Evolutionary conservation across 192 early-diverging fungal species (phyloP), one percentile per base, ranked within the genome.

Genomic region (Umbelopsis ramanniana): DNA sequence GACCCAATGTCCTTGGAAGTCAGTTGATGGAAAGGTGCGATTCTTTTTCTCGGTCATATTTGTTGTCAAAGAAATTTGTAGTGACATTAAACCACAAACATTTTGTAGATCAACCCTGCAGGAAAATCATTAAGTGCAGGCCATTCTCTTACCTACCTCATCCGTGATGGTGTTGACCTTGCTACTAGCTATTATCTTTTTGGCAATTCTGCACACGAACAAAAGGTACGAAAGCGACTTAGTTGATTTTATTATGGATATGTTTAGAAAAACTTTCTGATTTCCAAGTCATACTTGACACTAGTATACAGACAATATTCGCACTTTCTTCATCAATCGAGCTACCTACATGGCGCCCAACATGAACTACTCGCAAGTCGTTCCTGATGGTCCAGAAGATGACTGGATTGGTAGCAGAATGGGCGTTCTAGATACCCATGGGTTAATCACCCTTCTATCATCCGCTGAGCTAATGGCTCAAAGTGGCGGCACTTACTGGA

Each of bases 321-420:
- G 54, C 23, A 46, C 71, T 17, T 72, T 53, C 38, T 72, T 72
- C 40, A 46, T 72, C 11, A 26, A 72, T 60, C 22, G 17, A 17
- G 12, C 4, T 6, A 72, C 71, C 7, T 57, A 43, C 53, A 72
- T 72, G 71, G 71, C 24, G 15, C 71, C 71, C 9, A 60, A 57
- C 52, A 35, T 72, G 52, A 72, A 60, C 11, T 72, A 63, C 40
- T 52, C 71, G n/a, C 71, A 72, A 45, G 71, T 72, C 3, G n/a
- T 72, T 50, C 71, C 71, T 46, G 37, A 45, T 22, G 71, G 71
- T 43, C 45, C 37, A 38, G 21, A 33, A 17, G 0, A 38, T 0
- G 46, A 70, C 4, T 70, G 69, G 69, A 17, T 19, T 33, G 69
- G 69, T 22, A 52, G 46, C 2, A 46, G 35, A 22, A 70, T 55